These are phyloP conservation scores for Metschnikowia reukaufii DNA, from an alignment of 805 yeast genomes.

Conservation along the genomic window DNA sequence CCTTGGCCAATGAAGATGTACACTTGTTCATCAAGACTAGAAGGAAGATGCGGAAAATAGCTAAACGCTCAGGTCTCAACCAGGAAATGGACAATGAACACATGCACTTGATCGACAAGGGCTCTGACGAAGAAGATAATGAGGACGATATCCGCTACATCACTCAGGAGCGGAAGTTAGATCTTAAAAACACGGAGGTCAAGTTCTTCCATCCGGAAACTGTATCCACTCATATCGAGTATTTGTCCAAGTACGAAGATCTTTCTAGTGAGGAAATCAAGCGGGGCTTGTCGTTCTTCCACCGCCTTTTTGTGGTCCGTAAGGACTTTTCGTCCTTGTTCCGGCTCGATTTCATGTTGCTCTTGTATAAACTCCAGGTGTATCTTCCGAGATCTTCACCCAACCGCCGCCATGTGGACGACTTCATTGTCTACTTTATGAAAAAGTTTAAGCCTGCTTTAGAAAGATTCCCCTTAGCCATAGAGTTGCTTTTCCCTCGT, in stretches of 20 bases:
- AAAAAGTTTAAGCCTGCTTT: conserved; percentile 50
- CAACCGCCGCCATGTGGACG: conserved; percentile 59
- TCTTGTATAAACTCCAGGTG: conserved; percentile 48
- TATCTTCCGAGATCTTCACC: conserved; percentile 48
- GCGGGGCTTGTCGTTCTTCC: conserved; percentile 66
- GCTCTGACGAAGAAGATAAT: conserved; percentile 29
- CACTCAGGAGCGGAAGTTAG: conserved; percentile 48
- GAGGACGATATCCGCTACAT: conserved; percentile 34
- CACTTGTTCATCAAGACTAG: conserved; percentile 48
- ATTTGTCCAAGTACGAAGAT: conserved; percentile 61
- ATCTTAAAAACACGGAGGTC: conserved; percentile 40
- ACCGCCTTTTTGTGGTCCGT: conserved; percentile 60
- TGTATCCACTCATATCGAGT: conserved; percentile 64
- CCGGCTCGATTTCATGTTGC: conserved; percentile 71
- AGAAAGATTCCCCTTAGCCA: conserved; percentile 51
- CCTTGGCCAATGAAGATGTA: conserved; percentile 58
- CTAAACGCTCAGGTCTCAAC: conserved; percentile 22
- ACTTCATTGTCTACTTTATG: conserved; percentile 66
- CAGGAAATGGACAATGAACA: conserved; percentile 20
- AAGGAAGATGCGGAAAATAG: conserved; percentile 36
- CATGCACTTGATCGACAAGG: conserved; percentile 20
- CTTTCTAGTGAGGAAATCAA: conserved; percentile 59
- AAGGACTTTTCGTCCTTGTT: conserved; percentile 59
- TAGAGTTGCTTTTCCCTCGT: conserved; percentile 70
- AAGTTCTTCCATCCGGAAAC: conserved; percentile 57